These are phyloP conservation scores for Carex littledalei DNA, from an alignment of 176 grass and related monocot genomes.

Conservation along the genomic window DNA sequence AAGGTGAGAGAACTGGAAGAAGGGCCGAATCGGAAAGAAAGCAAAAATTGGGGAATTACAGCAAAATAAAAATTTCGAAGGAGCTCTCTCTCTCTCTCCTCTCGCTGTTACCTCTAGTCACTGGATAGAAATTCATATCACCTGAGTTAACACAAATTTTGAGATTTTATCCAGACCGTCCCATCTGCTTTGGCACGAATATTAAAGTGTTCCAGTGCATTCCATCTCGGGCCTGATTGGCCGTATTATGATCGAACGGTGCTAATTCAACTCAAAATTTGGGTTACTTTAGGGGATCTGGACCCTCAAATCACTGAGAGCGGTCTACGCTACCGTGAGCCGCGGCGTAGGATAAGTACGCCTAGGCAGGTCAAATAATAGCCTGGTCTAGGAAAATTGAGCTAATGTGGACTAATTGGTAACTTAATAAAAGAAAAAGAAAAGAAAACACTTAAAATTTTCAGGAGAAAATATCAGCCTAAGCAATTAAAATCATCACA, in stretches of 20 bases:
- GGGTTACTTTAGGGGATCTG: no score
- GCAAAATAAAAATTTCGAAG: conserved; percentile 20
- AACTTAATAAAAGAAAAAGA: neutral
- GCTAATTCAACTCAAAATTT: no score
- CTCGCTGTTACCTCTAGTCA: neutral
- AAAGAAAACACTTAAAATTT: neutral
- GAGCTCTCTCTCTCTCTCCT: neutral
- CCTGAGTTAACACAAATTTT: no score
- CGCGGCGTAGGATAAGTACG: conserved; percentile 9
- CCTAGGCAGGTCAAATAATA: neutral
- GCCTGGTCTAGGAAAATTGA: neutral
- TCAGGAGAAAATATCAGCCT: neutral
- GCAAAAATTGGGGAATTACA: conserved; percentile 25
- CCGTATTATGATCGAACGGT: no score
- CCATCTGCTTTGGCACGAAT: no score
- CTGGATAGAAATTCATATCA: neutral
- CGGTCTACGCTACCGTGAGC: conserved; percentile 9
- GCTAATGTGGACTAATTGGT: neutral
- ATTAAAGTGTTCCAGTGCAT: no score
- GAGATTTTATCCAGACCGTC: no score
- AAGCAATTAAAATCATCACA: neutral
- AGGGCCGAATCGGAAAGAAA: neutral
- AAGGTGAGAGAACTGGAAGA: conserved; percentile 17
- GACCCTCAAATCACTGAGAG: neutral
- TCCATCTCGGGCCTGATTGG: no score